These are phyloP conservation scores for Wakefieldia striispora DNA, from an alignment of 768 basidiomycete genomes.

Conservation along the genomic window DNA sequence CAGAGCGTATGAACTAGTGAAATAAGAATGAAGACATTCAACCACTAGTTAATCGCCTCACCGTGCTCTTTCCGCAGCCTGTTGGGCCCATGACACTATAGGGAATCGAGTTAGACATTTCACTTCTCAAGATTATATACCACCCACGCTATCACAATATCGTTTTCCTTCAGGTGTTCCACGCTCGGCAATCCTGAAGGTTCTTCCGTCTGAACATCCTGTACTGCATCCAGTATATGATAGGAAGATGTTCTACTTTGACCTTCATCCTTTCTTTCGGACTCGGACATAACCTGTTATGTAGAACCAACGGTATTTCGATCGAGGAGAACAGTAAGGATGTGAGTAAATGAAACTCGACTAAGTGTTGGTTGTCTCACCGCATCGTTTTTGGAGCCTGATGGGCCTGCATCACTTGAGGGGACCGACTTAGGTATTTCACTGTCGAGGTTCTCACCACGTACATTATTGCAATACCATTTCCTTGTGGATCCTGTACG, in stretches of 20 bases:
- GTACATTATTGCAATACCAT: too few species aligned
- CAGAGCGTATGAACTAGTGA: constrained; percentile 11
- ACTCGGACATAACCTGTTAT: too few species aligned
- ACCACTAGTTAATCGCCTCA: background rate
- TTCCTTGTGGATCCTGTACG: too few species aligned
- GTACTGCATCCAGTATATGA: too few species aligned
- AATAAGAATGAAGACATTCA: background rate
- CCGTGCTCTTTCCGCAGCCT: constrained; percentile 12
- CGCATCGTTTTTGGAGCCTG: constrained; percentile 8
- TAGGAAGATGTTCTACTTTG: too few species aligned
- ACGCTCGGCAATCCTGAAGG: too few species aligned
- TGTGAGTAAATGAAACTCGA: background rate
- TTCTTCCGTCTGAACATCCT: too few species aligned
- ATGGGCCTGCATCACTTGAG: constrained; percentile 13
- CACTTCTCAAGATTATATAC: background rate
- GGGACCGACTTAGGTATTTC: background rate
- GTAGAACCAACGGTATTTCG: too few species aligned
- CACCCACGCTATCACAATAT: constrained; percentile 17
- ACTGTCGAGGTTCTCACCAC: background rate
- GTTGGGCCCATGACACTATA: constrained; percentile 19
- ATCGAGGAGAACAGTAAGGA: too few species aligned
- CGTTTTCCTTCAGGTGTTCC: background rate
- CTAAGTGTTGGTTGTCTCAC: background rate
- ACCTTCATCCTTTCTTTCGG: too few species aligned
- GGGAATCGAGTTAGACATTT: background rate